phyloP scores from a whole-genome alignment of 768 basidiomycete species.

The Leccinum rimulosum region DNA sequence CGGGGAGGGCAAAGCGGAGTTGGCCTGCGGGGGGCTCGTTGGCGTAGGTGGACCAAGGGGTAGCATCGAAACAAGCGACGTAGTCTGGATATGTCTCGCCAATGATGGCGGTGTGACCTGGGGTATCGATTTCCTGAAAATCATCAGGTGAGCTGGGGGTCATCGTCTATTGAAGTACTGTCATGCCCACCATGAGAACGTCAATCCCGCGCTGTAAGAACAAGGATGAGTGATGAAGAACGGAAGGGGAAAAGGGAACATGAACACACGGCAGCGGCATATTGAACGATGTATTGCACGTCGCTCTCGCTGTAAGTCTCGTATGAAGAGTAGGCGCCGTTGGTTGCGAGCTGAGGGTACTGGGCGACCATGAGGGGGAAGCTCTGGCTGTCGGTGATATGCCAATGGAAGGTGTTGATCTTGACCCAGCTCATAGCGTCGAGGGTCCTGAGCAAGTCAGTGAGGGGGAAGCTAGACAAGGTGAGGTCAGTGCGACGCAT shows the following conservation, averaged over 20 bases:
- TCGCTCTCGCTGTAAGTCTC: slow-evolving; percentile 55
- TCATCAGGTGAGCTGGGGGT: background rate
- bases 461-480: slow-evolving; percentile 35
- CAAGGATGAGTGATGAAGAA: background rate
- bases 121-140: slow-evolving; percentile 75
- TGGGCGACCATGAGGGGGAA: slow-evolving; percentile 69
- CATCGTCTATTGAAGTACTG: background rate
- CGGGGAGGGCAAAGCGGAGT: slow-evolving; percentile 64
- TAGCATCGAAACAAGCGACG: slow-evolving; percentile 59
- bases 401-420: slow-evolving; percentile 80
- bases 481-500: background rate
- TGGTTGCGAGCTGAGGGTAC: slow-evolving; percentile 55
- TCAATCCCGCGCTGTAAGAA: slow-evolving; percentile 63
- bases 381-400: slow-evolving; percentile 76
- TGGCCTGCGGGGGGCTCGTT: slow-evolving; percentile 82
- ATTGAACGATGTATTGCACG: slow-evolving; percentile 57
- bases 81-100: slow-evolving; percentile 66
- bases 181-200: slow-evolving; percentile 47
- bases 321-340: slow-evolving; percentile 64
- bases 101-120: slow-evolving; percentile 76
- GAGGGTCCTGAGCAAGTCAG: slow-evolving; percentile 41
- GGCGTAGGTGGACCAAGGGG: slow-evolving; percentile 62
- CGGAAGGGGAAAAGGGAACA: background rate
- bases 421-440: slow-evolving; percentile 56
- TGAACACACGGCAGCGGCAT: slow-evolving; percentile 66